Evolutionary conservation across 208 protist species (phyloP), one percentile per base, ranked within the genome.

Genomic region (Crithidia expoeki): DNA sequence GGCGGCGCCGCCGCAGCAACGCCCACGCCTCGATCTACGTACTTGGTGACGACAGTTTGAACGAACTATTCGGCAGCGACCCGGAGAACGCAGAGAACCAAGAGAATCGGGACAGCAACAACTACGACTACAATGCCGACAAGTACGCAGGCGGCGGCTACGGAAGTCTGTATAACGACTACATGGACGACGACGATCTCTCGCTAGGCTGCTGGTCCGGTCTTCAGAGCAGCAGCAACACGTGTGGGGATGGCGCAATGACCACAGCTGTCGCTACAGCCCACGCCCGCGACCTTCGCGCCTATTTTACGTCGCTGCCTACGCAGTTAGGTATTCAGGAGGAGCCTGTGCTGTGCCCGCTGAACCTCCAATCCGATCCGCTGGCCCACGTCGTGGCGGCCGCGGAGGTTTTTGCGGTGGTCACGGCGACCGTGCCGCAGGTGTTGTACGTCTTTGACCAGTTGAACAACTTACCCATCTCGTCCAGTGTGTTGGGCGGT

Each of bases 391-490:
- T 84, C 25, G 75, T 52, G 28, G 63, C 36, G 1, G 79, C 75
- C 17, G 67, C 68, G 11, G 83, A 78, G 36, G 81, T 79, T 14
- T 84, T 84, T 50, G 79, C 72, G 11, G 69, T 82, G 19, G 75
- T 88, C 11, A 82, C 83, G 55, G 32, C 72, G 25, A 28, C 34
- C 12, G 49, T 69, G 55, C 79, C 79, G 42, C 83, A 81, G 67
- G 47, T 61, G 19, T 59, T 88, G 19, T 80, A 79, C 66, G 33
- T 89, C 2, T 89, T 86, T 60, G 80, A 86, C 58, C 69, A 86
- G 65, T 42, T 66, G 28, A 84, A 84, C 59, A 65, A 79, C 56
- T 57, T 89, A 17, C 71, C 68, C 25, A 82, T 85, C 57, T 79
- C 65, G 19, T 76, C 73, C 23, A 42, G 59, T 19, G 65, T 56